Base-by-base conservation (phyloP, 192 early-diverging fungal genomes). In the Coemansia sp. region DNA sequence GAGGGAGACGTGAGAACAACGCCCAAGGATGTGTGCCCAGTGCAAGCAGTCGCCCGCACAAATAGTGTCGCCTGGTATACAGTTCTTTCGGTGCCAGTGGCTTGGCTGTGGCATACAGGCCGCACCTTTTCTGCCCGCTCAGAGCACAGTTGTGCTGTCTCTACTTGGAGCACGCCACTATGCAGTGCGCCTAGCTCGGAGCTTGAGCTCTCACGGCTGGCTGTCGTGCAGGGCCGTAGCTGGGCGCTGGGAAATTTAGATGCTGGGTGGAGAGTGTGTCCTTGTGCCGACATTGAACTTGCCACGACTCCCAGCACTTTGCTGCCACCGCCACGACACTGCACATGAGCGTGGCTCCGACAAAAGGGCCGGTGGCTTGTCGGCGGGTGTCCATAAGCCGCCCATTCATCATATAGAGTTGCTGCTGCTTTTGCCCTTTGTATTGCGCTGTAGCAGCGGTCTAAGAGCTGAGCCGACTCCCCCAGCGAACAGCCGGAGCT, bases 31-130 rank as follows among this genome's bases (percentile, higher is more conserved):
- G 43, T 46, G 43, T 46, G 43, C 17, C 43, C 17, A 46, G 43
- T 6, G 17, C 43, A 46, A 46, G 17, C 43, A 46, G 43, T 17
- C 17, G 43, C 17, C n/a, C 47, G n/a, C n/a, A 21, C 47, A 16
- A 53, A 53, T 53, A 53, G 52, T 53, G 26, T 30, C 52, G 52
- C 52, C 52, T 30, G 52, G 14, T 53, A 28, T 14, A 53, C 52
- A 53, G 52, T 30, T 53, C 52, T 53, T 53, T 16, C 52, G 16
- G 26, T 13, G 13, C 10, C 26, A 14, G 52, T 53, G 52, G 52
- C 52, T 53, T 53, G 16, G 46, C 3, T 49, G 46, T 49, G n/a
- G 7, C 46, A 19, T 6, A 3, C 46, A n/a, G 11, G 19, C 4
- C n/a, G 46, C 46, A 49, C 14, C 21, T 49, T 21, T 21, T 49